Evolutionary conservation across 1,284 basidiomycete species (phyloP).

Genomic region (Ganoderma meredithae): DNA sequence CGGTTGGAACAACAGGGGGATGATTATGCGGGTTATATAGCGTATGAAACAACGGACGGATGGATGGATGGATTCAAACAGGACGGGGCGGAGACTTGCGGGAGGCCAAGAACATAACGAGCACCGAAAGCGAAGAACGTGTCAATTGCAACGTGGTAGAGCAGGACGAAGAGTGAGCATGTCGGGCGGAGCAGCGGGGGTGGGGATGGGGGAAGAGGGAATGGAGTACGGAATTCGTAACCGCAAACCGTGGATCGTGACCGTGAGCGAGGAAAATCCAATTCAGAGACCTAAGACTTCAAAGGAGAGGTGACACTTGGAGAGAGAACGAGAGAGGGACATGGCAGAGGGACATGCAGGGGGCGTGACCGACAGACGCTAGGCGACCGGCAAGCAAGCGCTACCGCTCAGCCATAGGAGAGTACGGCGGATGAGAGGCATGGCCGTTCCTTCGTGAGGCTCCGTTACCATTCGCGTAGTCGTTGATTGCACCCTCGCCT

Average conservation of each 20-base stretch:
- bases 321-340: slow-evolving; percentile 2
- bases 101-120: slow-evolving; percentile 32
- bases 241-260: slow-evolving; percentile 13
- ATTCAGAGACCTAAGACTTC: slow-evolving; percentile 9
- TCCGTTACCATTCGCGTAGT: slow-evolving; percentile 37
- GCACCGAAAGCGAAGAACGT: slow-evolving; percentile 33
- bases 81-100: background rate
- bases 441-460: slow-evolving; percentile 41
- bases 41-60: background rate
- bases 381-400: background rate
- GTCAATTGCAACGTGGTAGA: slow-evolving; percentile 11
- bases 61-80: background rate
- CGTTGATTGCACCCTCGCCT: slow-evolving; percentile 29
- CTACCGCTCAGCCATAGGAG: slow-evolving; percentile 24
- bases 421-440: slow-evolving; percentile 22
- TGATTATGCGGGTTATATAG: slow-evolving; percentile 9
- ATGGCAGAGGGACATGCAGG: background rate
- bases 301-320: slow-evolving; percentile 7
- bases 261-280: slow-evolving; percentile 14
- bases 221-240: background rate
- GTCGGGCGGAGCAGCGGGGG: background rate
- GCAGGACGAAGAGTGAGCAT: slow-evolving; percentile 7
- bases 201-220: background rate
- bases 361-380: background rate
- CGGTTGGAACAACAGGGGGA: slow-evolving; percentile 9